Conservation (phyloP, 768 basidiomycete genomes). For the Cubamyces sp. region DNA sequence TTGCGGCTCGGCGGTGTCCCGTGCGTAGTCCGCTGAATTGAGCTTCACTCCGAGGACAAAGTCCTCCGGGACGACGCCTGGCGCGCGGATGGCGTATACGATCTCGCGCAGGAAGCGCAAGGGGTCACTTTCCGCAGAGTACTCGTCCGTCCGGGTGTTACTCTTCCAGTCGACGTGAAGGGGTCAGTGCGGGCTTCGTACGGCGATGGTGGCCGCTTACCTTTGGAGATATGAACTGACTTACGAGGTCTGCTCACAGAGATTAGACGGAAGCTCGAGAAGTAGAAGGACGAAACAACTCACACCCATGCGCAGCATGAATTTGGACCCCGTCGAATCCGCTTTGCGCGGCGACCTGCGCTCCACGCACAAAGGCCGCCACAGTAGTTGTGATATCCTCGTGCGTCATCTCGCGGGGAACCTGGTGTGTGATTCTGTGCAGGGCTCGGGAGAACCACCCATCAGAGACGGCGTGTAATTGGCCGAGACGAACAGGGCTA, state of each 20-base stretch:
- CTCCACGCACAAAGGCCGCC: constrained; percentile 66
- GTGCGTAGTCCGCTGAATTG: constrained; percentile 76
- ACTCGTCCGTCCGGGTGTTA: constrained; percentile 65
- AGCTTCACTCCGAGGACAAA: constrained; percentile 82
- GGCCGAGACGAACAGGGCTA: constrained; percentile 59
- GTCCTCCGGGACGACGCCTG: constrained; percentile 45
- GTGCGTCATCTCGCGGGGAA: constrained; percentile 59
- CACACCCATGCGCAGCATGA: constrained; percentile 87
- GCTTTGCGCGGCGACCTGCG: constrained; percentile 59
- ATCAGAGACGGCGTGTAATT: constrained; percentile 30
- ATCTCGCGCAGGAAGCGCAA: constrained; percentile 65
- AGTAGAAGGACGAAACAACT: constrained; percentile 36
- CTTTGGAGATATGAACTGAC: constrained; percentile 78
- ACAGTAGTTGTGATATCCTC: constrained; percentile 66
- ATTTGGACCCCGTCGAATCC: constrained; percentile 90
- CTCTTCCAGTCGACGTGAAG: constrained; percentile 35
- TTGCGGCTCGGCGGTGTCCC: constrained; percentile 31
- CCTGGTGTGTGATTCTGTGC: constrained; percentile 61
- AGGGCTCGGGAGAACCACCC: constrained; percentile 40
- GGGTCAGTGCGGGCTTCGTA: neutral
- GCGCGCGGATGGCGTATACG: constrained; percentile 55
- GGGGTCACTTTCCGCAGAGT: constrained; percentile 48
- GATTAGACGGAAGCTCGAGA: neutral
- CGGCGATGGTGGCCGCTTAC: constrained; percentile 38
- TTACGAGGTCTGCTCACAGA: constrained; percentile 63